Evolutionary conservation across 2,329 filamentous ascomycete species (phyloP).

Genomic region (Elsinoe australis): DNA sequence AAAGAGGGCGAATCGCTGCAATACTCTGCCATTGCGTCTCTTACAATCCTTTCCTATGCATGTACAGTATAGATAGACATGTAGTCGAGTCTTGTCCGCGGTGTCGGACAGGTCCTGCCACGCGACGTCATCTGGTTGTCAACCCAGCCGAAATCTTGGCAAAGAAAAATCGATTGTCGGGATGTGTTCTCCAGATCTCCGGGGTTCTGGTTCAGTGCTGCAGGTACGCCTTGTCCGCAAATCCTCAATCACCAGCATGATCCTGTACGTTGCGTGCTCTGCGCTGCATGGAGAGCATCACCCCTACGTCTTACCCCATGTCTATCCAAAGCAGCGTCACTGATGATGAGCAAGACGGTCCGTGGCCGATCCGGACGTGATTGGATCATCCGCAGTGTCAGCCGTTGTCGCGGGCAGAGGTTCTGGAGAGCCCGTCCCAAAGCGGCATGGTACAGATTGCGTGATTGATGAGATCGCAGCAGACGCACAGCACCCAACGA

Average conservation of each 20-base stretch:
- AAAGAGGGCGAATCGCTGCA: no score
- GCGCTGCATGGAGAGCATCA: no score
- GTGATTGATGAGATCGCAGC: no score
- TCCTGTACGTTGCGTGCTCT: no score
- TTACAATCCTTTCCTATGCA: no score
- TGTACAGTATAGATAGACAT: no score
- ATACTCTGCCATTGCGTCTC: no score
- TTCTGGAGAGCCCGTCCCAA: not conserved
- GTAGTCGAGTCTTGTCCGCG: no score
- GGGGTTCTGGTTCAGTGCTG: not conserved
- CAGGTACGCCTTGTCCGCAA: no score
- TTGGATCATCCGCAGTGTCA: not conserved
- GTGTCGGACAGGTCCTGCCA: conserved; percentile 6
- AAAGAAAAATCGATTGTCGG: not conserved
- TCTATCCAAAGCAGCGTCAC: not conserved
- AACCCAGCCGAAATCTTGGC: conserved; percentile 3
- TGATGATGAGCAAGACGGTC: conserved; percentile 4
- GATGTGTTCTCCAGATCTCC: conserved; percentile 7
- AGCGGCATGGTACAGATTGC: conserved; percentile 1
- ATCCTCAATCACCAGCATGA: no score
- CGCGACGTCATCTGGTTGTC: conserved; percentile 4
- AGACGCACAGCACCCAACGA: no score
- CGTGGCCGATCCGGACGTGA: not conserved
- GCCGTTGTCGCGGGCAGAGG: conserved; percentile 1
- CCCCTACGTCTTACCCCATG: not conserved